Percentiles rank a stretch among this genome's conserved stretches.
Evolutionary conservation across 805 yeast genomes (phyloP).

Genomic region (Wickerhamomyces xylosicus): DNA sequence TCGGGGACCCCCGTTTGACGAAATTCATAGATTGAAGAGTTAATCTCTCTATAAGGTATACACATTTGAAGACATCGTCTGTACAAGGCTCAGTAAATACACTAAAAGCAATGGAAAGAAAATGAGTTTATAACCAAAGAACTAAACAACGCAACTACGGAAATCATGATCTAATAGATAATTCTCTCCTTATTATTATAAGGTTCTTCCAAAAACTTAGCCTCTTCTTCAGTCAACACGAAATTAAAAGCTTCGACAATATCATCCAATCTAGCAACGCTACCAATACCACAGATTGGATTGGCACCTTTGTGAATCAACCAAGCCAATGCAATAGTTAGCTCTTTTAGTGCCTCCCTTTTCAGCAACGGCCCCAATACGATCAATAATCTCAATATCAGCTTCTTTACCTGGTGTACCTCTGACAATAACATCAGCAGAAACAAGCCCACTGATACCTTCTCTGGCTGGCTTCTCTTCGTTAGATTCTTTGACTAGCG

Average conservation of each 20-base stretch:
- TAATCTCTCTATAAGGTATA: no score
- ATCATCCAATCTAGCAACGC: conserved; percentile 39
- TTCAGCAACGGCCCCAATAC: conserved; percentile 44
- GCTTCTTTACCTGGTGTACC: conserved; percentile 1
- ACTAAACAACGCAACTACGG: no score
- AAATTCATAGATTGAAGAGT: no score
- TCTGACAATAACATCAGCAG: neutral
- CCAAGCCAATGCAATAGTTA: conserved; percentile 41
- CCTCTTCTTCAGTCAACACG: conserved; percentile 7
- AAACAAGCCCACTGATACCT: conserved; percentile 2
- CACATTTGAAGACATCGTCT: no score
- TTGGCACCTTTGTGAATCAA: conserved; percentile 33
- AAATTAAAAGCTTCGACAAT: conserved; percentile 26
- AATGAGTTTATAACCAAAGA: no score
- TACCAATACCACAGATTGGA: conserved; percentile 46
- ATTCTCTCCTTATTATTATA: conserved; percentile 12
- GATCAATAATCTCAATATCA: conserved; percentile 26
- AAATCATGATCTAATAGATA: no score
- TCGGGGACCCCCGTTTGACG: no score
- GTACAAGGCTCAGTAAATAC: no score
- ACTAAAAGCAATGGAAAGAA: no score
- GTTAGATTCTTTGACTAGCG: conserved; percentile 23
- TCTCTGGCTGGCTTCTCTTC: conserved; percentile 4
- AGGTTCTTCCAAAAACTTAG: conserved; percentile 8
- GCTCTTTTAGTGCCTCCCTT: conserved; percentile 42